Percentiles rank a stretch among this genome's conserved stretches.
phyloP scores from a whole-genome alignment of 1,284 basidiomycete species.

The Ustilago vetiveriae region DNA sequence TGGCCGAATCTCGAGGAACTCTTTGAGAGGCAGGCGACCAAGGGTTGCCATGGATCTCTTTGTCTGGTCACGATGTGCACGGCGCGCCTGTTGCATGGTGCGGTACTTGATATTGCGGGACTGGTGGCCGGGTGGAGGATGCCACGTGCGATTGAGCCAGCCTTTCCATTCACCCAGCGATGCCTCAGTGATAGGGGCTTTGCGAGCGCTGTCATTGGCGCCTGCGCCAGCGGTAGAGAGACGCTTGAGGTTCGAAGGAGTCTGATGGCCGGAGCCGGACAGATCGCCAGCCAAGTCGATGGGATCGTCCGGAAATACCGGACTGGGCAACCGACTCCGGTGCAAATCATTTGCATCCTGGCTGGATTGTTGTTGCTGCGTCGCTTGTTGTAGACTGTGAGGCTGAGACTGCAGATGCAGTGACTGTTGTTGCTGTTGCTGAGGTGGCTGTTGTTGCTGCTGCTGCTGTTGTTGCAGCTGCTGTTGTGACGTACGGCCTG shows the following conservation, averaged over 20 bases:
- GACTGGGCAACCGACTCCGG: constrained; percentile 42
- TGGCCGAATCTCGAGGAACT: constrained; percentile 51
- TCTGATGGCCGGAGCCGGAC: constrained; percentile 18
- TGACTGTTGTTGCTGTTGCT: constrained; percentile 15
- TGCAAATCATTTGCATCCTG: constrained; percentile 28
- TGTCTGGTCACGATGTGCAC: constrained; percentile 41
- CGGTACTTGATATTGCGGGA: constrained; percentile 42
- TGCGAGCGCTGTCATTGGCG: constrained; percentile 25
- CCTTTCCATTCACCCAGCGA: constrained; percentile 46
- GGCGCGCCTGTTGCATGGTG: constrained; percentile 46
- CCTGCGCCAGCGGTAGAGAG: constrained; percentile 26
- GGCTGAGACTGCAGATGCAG: constrained; percentile 18
- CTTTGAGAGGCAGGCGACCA: constrained; percentile 51
- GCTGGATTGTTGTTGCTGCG: constrained; percentile 17
- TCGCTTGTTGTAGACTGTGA: constrained; percentile 13
- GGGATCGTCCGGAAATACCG: constrained; percentile 45
- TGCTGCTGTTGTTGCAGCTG: constrained; percentile 16
- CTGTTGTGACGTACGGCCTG: constrained; percentile 10
- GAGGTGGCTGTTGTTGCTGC: constrained; percentile 14
- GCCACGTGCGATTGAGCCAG: constrained; percentile 47
- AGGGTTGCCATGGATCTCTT: constrained; percentile 53
- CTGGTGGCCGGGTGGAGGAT: constrained; percentile 29
- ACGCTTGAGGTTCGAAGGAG: constrained; percentile 30
- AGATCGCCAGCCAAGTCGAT: constrained; percentile 34
- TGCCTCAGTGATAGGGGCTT: constrained; percentile 22